phyloP scores from a whole-genome alignment of 2,329 filamentous ascomycete species.

The Rutstroemia sp. region DNA sequence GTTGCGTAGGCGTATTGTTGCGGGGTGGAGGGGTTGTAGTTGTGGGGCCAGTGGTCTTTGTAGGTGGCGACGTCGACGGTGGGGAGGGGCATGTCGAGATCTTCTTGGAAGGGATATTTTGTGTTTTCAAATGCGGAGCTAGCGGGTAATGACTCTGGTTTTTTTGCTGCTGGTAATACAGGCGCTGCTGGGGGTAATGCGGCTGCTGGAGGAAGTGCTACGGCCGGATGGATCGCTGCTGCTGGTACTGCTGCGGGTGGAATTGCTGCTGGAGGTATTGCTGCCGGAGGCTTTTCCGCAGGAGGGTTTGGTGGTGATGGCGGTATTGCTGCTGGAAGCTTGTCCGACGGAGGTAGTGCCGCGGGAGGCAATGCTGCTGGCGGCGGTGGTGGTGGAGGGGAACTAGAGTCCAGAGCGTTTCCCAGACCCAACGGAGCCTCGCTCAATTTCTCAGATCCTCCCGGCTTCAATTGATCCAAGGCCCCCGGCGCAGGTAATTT shows the following conservation, averaged over 20 bases:
- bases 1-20: slow-evolving; percentile 9
- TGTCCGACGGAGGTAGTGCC: no score
- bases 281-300: no score
- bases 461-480: no score
- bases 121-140: slow-evolving; percentile 1
- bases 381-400: no score
- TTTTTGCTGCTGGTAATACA: not conserved
- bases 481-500: no score
- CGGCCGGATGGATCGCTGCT: not conserved
- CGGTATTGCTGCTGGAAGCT: not conserved
- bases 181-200: not conserved
- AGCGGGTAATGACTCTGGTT: not conserved
- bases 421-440: no score
- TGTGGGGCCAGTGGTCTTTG: slow-evolving; percentile 2
- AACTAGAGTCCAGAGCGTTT: no score
- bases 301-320: no score
- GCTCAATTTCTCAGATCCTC: no score
- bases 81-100: not conserved
- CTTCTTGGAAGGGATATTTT: slow-evolving; percentile 6
- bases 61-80: not conserved
- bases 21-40: slow-evolving; percentile 34
- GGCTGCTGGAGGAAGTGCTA: not conserved
- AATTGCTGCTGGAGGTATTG: no score
- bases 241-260: no score
- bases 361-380: no score